Conservation (phyloP, 2,329 filamentous ascomycete species). For the Botrytis pseudocinerea region DNA sequence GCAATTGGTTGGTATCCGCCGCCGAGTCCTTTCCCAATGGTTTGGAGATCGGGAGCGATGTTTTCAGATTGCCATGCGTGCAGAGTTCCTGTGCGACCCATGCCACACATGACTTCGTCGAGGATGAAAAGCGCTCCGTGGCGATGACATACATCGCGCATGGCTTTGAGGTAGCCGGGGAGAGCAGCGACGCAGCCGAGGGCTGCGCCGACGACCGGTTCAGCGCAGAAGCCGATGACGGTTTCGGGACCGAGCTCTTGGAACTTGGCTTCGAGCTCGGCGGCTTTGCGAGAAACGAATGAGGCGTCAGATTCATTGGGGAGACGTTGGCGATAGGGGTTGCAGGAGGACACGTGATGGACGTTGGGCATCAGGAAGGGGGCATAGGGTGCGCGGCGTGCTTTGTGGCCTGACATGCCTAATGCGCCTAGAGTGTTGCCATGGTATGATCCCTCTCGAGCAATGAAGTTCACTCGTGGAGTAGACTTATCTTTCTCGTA, state of each 20-base stretch:
- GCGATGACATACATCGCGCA: constrained; percentile 67
- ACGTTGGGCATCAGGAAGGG: constrained; percentile 56
- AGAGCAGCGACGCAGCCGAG: constrained; percentile 68
- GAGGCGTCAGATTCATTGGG: constrained; percentile 52
- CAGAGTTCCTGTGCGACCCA: constrained; percentile 54
- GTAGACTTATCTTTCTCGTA: constrained; percentile 50
- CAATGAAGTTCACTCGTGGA: constrained; percentile 61
- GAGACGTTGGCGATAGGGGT: constrained; percentile 59
- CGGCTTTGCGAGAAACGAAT: constrained; percentile 58
- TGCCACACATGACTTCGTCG: constrained; percentile 69
- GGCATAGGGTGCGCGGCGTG: constrained; percentile 58
- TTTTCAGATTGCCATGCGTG: constrained; percentile 57
- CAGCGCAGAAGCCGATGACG: constrained; percentile 66
- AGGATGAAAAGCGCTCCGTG: constrained; percentile 74
- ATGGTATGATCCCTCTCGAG: constrained; percentile 66
- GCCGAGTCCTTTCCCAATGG: constrained; percentile 65
- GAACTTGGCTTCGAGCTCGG: constrained; percentile 65
- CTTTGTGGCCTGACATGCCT: constrained; percentile 59
- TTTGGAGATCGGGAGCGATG: constrained; percentile 63
- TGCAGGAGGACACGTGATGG: constrained; percentile 61
- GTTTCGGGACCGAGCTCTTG: constrained; percentile 58
- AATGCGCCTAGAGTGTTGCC: constrained; percentile 67
- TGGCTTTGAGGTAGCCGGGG: constrained; percentile 67
- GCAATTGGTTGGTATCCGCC: constrained; percentile 64
- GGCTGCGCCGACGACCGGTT: constrained; percentile 65